Evolutionary conservation across 169 alveolate genomes (phyloP).

Genomic region (Perkinsus marinus): DNA sequence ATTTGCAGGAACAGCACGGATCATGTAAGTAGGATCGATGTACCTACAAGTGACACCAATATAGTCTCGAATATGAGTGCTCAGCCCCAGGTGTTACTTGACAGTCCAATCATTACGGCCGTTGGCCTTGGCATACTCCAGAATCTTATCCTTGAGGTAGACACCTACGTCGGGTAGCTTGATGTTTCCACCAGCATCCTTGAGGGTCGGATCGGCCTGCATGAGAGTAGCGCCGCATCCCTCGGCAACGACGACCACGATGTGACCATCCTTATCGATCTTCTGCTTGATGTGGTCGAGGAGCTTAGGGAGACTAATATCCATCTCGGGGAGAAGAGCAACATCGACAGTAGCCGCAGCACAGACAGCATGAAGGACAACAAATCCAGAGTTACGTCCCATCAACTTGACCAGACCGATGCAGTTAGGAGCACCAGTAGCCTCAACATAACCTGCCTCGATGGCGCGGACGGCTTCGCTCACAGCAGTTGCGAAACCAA

Average conservation of each 20-base stretch:
- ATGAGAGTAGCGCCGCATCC: slow-evolving; percentile 59
- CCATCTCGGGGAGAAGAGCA: slow-evolving; percentile 61
- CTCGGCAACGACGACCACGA: slow-evolving; percentile 72
- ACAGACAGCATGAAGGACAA: slow-evolving; percentile 49
- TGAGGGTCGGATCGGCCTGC: background rate
- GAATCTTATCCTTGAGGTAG: slow-evolving; percentile 45
- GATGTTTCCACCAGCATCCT: slow-evolving; percentile 43
- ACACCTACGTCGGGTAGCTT: slow-evolving; percentile 44
- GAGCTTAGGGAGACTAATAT: slow-evolving; percentile 9
- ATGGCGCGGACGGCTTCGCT: slow-evolving; percentile 58
- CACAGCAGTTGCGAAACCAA: slow-evolving; percentile 65
- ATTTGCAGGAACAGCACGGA: slow-evolving; percentile 67
- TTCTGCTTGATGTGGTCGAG: slow-evolving; percentile 2
- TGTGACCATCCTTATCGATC: slow-evolving; percentile 41
- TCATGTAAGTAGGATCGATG: slow-evolving; percentile 70
- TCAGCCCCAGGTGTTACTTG: background rate
- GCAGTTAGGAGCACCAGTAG: slow-evolving; percentile 61
- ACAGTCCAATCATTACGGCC: slow-evolving; percentile 22
- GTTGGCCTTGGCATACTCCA: slow-evolving; percentile 43
- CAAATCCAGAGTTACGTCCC: slow-evolving; percentile 70
- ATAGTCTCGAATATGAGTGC: background rate
- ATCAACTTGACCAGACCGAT: slow-evolving; percentile 69
- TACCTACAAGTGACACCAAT: slow-evolving; percentile 42
- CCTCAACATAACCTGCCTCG: slow-evolving; percentile 64
- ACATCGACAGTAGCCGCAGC: slow-evolving; percentile 65